A percentile compares a stretch with the other conserved stretches of the same genome.
Evolutionary conservation across 2,329 filamentous ascomycete genomes (phyloP).

Genomic region (Colletotrichum salicis): DNA sequence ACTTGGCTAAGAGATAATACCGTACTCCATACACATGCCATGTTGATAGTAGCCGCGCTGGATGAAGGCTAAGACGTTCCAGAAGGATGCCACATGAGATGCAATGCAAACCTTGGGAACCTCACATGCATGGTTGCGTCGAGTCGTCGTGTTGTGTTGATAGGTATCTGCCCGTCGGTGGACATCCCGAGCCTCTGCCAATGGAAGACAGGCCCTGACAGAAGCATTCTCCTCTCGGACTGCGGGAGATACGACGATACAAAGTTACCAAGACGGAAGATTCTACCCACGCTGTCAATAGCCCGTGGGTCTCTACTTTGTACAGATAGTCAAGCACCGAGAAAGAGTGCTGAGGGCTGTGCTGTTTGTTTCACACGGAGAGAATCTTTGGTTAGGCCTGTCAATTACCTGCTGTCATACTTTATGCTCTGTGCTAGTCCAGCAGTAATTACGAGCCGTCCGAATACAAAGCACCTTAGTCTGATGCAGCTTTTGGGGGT

Average conservation of each 20-base stretch:
- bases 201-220: background rate
- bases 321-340: background rate
- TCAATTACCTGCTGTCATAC: slow-evolving; percentile 3
- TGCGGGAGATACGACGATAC: background rate
- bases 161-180: background rate
- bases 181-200: background rate
- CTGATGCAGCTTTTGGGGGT: background rate
- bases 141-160: background rate
- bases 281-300: background rate
- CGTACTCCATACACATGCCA: background rate
- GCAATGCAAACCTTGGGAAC: background rate
- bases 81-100: background rate
- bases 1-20: background rate
- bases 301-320: background rate
- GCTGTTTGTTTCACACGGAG: background rate
- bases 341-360: background rate
- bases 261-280: background rate
- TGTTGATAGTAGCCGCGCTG: background rate
- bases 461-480: background rate
- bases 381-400: background rate
- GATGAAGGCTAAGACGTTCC: background rate
- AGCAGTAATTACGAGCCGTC: background rate
- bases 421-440: background rate
- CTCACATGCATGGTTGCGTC: background rate
- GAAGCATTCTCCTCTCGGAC: background rate